These are phyloP conservation scores for Serendipita sp. DNA, from an alignment of 768 basidiomycete genomes.

Conservation along the genomic window DNA sequence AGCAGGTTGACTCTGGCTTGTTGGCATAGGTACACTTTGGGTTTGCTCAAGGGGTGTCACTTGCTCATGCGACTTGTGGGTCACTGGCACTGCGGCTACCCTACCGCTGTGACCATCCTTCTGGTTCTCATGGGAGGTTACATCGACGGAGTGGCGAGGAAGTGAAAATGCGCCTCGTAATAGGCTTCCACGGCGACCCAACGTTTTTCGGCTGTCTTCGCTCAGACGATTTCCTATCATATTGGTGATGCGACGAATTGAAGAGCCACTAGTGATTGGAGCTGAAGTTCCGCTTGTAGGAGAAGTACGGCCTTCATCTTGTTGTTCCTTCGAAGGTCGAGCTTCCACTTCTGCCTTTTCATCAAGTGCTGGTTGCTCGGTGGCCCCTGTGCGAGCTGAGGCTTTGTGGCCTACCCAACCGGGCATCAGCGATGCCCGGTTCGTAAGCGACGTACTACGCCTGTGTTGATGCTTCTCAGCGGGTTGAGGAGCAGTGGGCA, in stretches of 20 bases:
- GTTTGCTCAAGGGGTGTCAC: constrained; percentile 16
- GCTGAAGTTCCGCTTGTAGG: not conserved
- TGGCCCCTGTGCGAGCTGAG: constrained; percentile 44
- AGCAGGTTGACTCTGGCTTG: constrained; percentile 39
- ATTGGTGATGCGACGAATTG: constrained; percentile 1
- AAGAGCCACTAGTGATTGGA: not conserved
- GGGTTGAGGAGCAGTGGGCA: constrained; percentile 18
- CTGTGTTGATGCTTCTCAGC: constrained; percentile 55
- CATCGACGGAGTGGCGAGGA: constrained; percentile 2
- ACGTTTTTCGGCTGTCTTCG: not conserved
- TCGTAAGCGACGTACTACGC: constrained; percentile 41
- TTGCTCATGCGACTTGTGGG: constrained; percentile 4
- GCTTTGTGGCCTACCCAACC: constrained; percentile 22
- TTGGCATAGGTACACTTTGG: constrained; percentile 17
- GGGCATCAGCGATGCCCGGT: constrained; percentile 49
- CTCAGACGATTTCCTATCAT: constrained; percentile 5
- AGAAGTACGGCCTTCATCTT: not conserved
- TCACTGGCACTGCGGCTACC: not conserved
- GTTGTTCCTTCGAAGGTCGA: not conserved
- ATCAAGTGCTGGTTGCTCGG: constrained; percentile 41
- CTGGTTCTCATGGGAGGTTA: not conserved
- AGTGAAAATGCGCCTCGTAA: not conserved
- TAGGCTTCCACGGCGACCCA: constrained; percentile 2
- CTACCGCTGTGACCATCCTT: not conserved
- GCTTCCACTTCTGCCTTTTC: constrained; percentile 11